Conservation (phyloP, 306 rosid genomes). For the Styphnolobium japonicum region DNA sequence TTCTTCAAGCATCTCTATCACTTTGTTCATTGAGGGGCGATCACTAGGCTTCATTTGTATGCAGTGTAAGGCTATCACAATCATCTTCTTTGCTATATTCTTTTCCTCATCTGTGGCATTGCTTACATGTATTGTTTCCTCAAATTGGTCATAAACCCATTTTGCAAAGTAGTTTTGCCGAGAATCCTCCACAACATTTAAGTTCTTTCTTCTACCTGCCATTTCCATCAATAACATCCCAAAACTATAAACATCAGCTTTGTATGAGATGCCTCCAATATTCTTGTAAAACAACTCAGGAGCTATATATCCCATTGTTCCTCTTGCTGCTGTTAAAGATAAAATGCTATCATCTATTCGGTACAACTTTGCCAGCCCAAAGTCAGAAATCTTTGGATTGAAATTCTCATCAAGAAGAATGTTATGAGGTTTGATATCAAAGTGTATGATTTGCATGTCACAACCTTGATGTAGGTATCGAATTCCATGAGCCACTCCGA, state of each 20-base stretch:
- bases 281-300: not conserved
- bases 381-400: not conserved
- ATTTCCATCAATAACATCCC: constrained; percentile 18
- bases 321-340: constrained; percentile 12
- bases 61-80: not conserved
- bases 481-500: constrained; percentile 15
- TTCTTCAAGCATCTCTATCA: constrained; percentile 12
- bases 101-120: constrained; percentile 5
- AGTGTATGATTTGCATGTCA: constrained; percentile 21
- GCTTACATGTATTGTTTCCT: not conserved
- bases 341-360: not conserved
- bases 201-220: constrained; percentile 13
- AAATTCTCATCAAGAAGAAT: constrained; percentile 17
- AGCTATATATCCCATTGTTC: constrained; percentile 19
- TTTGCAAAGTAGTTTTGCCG: not conserved
- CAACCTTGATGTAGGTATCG: constrained; percentile 22
- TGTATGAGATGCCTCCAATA: not conserved
- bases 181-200: not conserved
- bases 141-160: constrained; percentile 21
- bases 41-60: constrained; percentile 10
- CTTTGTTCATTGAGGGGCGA: constrained; percentile 13
- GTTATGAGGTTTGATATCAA: constrained; percentile 14
- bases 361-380: not conserved
- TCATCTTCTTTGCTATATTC: constrained; percentile 16
- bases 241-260: constrained; percentile 14